Evolutionary conservation across 345 rosid species (phyloP).

Genomic region (Brassica rapa): DNA sequence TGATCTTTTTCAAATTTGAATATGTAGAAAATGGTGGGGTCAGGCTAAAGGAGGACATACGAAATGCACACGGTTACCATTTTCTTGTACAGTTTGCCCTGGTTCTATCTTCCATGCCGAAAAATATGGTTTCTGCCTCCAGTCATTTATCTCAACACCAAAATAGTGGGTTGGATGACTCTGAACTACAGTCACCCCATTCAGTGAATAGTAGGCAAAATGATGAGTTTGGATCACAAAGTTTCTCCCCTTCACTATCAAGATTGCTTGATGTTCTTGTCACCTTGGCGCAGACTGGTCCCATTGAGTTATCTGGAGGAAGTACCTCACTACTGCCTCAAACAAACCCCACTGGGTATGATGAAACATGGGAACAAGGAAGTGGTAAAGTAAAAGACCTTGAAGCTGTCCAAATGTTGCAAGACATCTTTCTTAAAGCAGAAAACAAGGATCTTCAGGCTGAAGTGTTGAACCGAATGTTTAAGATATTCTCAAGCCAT

Average conservation of each 20-base stretch:
- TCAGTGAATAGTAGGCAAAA: conserved; percentile 21
- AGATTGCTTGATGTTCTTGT: conserved; percentile 96
- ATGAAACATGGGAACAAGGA: conserved; percentile 72
- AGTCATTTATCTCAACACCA: conserved; percentile 38
- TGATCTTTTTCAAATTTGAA: conserved; percentile 41
- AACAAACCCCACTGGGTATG: conserved; percentile 57
- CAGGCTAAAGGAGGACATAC: conserved; percentile 89
- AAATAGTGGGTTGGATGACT: conserved; percentile 34
- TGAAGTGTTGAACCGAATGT: conserved; percentile 90
- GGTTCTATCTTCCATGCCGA: conserved; percentile 66
- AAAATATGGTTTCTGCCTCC: conserved; percentile 41
- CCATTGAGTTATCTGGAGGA: conserved; percentile 51
- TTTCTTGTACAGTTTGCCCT: conserved; percentile 95
- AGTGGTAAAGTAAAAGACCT: conserved; percentile 86
- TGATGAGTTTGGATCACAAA: conserved; percentile 47
- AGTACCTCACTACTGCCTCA: conserved; percentile 55
- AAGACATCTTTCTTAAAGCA: conserved; percentile 90
- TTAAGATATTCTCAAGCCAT: conserved; percentile 92
- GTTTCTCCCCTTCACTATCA: conserved; percentile 69
- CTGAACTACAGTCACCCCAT: conserved; percentile 36
- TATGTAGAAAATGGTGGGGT: conserved; percentile 83
- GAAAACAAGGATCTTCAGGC: conserved; percentile 73
- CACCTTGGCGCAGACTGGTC: conserved; percentile 84
- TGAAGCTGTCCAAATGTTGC: conserved; percentile 97
- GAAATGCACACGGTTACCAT: conserved; percentile 97